Evolutionary conservation across 768 basidiomycete species (phyloP), one percentile per base, ranked within the genome.

Genomic region (Chlorophyllum brunneum): DNA sequence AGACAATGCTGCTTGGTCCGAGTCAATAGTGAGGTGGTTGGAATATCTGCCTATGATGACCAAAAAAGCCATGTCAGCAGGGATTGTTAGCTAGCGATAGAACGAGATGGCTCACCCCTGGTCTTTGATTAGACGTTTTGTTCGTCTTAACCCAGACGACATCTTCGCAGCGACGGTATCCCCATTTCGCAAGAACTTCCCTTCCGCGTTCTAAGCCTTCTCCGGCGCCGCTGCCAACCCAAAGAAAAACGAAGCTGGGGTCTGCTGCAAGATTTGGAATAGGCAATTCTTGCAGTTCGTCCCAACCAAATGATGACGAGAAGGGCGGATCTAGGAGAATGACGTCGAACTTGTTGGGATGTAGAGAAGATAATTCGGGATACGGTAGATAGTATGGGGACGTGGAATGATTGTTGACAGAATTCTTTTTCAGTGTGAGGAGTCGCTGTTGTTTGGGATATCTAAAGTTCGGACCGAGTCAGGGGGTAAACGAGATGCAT

Each of bases 141-240:
- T 98, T 99, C 40, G 92, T 95, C 72, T 92, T 93, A 51, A 97
- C 87, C 95, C 94, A 98, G 4, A 97, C 91, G n/a, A 99, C 90
- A 64, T 99, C 97, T 62, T 99, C 97, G 61, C 93, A 97, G 45
- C 97, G 70, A 37, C 93, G 74, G 64, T 93, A 95, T 3, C 95
- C 97, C 95, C 95, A 99, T 67, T 83, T 88, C 1, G 86, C 88
- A 33, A 99, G 77, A 23, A 95, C 74, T 66, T 98, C 95, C 29
- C 95, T 72, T 0, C 97, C 97, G 29, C 86, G 77, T 65, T 99
- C 97, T 24, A 99, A 75, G 0, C 94, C 97, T 43, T 91, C 92
- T 2, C 86, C 85, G 5, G 88, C 88, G 2, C 93, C 93, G 56
- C 83, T 85, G 4, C 97, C 97, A 1, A 97, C 93, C 95, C 95